Evolutionary conservation across 169 alveolate species (phyloP).

Genomic region (Plasmodium relictum): DNA sequence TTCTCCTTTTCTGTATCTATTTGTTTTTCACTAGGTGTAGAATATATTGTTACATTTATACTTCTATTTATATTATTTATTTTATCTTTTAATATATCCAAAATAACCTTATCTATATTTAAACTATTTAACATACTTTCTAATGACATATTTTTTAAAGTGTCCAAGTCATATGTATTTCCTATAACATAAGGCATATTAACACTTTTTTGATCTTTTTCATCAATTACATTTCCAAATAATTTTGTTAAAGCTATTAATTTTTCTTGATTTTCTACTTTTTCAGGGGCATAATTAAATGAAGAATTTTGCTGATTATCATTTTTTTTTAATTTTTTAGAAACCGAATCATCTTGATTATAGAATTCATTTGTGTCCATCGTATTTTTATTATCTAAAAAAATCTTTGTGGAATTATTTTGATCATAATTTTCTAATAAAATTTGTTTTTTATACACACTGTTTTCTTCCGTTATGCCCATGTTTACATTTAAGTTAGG

Average conservation of each 20-base stretch:
- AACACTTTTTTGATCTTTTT: conserved; percentile 12
- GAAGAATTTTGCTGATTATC: background rate
- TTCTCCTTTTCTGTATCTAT: conserved; percentile 37
- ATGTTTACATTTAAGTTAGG: conserved; percentile 8
- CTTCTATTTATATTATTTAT: conserved; percentile 73
- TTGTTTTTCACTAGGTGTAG: conserved; percentile 26
- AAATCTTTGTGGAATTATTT: conserved; percentile 19
- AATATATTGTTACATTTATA: conserved; percentile 55
- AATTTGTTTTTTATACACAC: conserved; percentile 2
- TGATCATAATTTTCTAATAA: conserved; percentile 10
- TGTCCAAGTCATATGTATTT: conserved; percentile 18
- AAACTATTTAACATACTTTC: conserved; percentile 65
- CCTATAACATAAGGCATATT: background rate
- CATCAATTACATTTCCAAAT: conserved; percentile 73
- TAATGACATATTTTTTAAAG: conserved; percentile 62
- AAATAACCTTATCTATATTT: conserved; percentile 54
- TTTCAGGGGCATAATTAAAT: conserved; percentile 6
- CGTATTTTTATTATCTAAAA: conserved; percentile 15
- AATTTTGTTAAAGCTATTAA: conserved; percentile 50
- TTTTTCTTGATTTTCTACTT: conserved; percentile 37
- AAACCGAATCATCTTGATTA: conserved; percentile 12
- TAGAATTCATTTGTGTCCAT: conserved; percentile 2
- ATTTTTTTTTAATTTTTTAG: conserved; percentile 20
- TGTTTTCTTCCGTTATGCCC: conserved; percentile 22
- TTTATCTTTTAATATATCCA: conserved; percentile 67